Percentiles rank a stretch among this genome's conserved stretches.
These are phyloP conservation scores for Austroboletus novae-zelandiae DNA, from an alignment of 1,284 basidiomycete genomes.

Conservation along the genomic window DNA sequence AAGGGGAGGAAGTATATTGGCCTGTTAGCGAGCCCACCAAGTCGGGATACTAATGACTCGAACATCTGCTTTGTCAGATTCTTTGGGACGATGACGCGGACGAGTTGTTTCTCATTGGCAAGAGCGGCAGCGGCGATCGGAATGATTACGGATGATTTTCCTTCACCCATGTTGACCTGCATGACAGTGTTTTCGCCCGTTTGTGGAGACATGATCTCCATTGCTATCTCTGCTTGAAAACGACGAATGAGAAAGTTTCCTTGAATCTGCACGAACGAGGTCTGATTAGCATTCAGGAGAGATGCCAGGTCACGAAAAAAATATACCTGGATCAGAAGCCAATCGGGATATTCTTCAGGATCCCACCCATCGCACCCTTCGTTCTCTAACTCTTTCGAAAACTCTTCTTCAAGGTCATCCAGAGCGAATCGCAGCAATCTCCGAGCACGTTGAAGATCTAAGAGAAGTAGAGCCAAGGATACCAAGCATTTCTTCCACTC, in stretches of 20 bases:
- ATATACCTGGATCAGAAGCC: constrained; percentile 44
- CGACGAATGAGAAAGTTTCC: constrained; percentile 24
- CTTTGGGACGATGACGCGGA: constrained; percentile 48
- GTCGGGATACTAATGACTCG: constrained; percentile 42
- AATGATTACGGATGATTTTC: constrained; percentile 48
- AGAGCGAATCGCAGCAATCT: too few relatives aligned
- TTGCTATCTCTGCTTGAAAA: constrained; percentile 37
- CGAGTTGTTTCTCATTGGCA: constrained; percentile 41
- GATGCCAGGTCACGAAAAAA: background rate
- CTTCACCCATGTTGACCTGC: constrained; percentile 34
- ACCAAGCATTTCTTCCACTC: constrained; percentile 30
- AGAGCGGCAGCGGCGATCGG: constrained; percentile 42
- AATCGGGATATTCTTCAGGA: constrained; percentile 32
- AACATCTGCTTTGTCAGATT: constrained; percentile 46
- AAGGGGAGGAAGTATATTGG: constrained; percentile 50
- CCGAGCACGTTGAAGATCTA: too few relatives aligned
- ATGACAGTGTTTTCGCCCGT: constrained; percentile 36
- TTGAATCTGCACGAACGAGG: constrained; percentile 34
- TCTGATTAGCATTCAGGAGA: background rate
- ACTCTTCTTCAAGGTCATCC: too few relatives aligned
- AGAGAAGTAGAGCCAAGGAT: too few relatives aligned
- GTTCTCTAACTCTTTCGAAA: constrained; percentile 17
- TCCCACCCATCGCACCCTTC: constrained; percentile 10
- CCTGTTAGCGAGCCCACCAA: constrained; percentile 43
- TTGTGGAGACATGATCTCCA: constrained; percentile 44